Evolutionary conservation across 2,329 filamentous ascomycete species (phyloP).

Genomic region (Pseudogymnoascus sp.): DNA sequence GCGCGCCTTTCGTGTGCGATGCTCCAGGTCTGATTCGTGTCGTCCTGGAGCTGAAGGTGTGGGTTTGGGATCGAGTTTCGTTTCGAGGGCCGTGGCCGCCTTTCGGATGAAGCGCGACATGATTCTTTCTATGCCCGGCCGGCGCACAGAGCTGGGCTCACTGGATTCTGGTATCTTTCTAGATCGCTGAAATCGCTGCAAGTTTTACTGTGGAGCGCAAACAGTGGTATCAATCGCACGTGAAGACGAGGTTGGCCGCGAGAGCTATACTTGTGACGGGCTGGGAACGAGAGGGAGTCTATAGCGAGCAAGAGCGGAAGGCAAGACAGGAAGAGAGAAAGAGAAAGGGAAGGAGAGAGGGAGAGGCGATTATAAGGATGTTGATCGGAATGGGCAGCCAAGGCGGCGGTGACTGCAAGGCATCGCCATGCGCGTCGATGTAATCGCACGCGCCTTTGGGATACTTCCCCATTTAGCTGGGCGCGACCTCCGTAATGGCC

Average conservation of each 20-base stretch:
- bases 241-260: not conserved
- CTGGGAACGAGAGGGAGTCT: not conserved
- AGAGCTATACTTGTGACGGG: not conserved
- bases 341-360: not conserved
- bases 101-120: constrained; percentile 1
- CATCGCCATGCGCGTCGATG: constrained; percentile 3
- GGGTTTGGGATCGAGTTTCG: constrained; percentile 10
- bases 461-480: constrained; percentile 5
- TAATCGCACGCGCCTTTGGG: not conserved
- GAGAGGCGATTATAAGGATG: not conserved
- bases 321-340: not conserved
- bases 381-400: not conserved
- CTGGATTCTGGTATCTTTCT: not conserved
- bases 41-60: constrained; percentile 10
- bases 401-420: not conserved
- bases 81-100: not conserved
- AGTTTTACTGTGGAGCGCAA: not conserved
- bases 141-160: not conserved
- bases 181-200: not conserved
- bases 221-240: not conserved
- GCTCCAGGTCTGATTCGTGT: constrained; percentile 37
- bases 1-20: constrained; percentile 39
- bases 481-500: not conserved
- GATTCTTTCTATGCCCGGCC: not conserved
- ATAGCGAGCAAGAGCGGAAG: not conserved